A percentile compares a stretch with the other conserved stretches of the same genome.
Evolutionary conservation across 2,329 filamentous ascomycete species (phyloP).

Genomic region (Dissoconium aciculare): DNA sequence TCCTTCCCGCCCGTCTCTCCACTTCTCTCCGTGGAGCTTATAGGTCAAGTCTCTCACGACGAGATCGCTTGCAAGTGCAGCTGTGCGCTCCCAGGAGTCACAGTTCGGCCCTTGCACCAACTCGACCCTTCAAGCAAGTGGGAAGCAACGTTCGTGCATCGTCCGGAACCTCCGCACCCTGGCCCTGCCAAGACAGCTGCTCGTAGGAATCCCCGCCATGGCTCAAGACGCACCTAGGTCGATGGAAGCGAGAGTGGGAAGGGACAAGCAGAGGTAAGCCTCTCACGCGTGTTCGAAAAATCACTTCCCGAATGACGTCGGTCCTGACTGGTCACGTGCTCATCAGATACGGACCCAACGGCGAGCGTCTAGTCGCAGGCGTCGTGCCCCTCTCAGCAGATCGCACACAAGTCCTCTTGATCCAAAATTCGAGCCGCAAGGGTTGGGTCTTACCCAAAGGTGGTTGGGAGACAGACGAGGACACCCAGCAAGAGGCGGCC

Average conservation of each 20-base stretch:
- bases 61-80: no score
- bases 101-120: no score
- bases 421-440: constrained; percentile 79
- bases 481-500: constrained; percentile 67
- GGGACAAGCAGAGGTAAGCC: constrained; percentile 53
- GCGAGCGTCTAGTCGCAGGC: constrained; percentile 88
- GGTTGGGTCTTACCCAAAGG: constrained; percentile 97
- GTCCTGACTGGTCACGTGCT: constrained; percentile 11
- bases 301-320: constrained; percentile 1
- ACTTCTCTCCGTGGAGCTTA: no score
- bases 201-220: constrained; percentile 22
- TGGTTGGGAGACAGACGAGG: constrained; percentile 92
- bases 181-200: no score
- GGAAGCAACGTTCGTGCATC: no score
- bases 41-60: no score
- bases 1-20: no score
- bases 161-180: no score
- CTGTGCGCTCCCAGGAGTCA: no score
- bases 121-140: no score
- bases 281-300: background rate
- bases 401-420: constrained; percentile 77
- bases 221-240: constrained; percentile 31
- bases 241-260: constrained; percentile 56
- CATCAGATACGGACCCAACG: constrained; percentile 75
- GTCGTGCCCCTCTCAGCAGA: constrained; percentile 79